These are phyloP conservation scores for Echinochloa phyllopogon DNA, from an alignment of 176 grass and related monocot species.

Conservation along the genomic window DNA sequence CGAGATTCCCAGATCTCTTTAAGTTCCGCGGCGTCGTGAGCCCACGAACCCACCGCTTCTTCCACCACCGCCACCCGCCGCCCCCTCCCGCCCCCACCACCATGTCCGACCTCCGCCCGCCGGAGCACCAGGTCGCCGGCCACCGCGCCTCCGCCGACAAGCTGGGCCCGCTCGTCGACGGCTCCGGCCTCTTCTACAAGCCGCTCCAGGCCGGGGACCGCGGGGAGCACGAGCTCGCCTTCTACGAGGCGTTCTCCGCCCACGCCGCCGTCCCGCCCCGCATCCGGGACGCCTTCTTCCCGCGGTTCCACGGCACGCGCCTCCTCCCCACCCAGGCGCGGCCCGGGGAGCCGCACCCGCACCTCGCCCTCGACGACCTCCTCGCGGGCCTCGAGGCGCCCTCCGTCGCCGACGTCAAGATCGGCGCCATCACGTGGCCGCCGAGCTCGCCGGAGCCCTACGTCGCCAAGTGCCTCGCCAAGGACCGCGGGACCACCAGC, in stretches of 20 bases:
- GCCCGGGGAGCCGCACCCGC: slow-evolving; percentile 49
- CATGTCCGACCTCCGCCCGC: slow-evolving; percentile 62
- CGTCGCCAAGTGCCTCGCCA: slow-evolving; percentile 72
- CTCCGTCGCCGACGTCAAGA: slow-evolving; percentile 85
- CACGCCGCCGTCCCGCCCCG: slow-evolving; percentile 46
- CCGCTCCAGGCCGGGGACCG: slow-evolving; percentile 64
- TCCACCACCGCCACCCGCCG: neutral
- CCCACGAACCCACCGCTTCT: neutral
- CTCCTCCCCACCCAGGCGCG: slow-evolving; percentile 50
- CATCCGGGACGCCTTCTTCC: slow-evolving; percentile 65
- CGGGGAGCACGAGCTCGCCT: slow-evolving; percentile 63
- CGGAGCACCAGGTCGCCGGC: slow-evolving; percentile 84
- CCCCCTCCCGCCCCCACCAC: neutral
- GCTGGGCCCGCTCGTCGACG: slow-evolving; percentile 70
- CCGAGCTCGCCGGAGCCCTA: slow-evolving; percentile 55
- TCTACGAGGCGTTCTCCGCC: slow-evolving; percentile 70
- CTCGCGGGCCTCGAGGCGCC: slow-evolving; percentile 54
- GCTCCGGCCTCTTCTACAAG: slow-evolving; percentile 74
- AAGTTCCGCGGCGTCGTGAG: neutral
- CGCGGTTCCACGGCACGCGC: slow-evolving; percentile 66
- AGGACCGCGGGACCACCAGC: slow-evolving; percentile 71
- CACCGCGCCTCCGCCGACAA: slow-evolving; percentile 44
- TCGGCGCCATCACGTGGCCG: slow-evolving; percentile 78
- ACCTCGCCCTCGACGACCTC: slow-evolving; percentile 77
- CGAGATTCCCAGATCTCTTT: slow-evolving; percentile 31